Conservation (phyloP, 306 rosid genomes). For the Trifolium pratense region DNA sequence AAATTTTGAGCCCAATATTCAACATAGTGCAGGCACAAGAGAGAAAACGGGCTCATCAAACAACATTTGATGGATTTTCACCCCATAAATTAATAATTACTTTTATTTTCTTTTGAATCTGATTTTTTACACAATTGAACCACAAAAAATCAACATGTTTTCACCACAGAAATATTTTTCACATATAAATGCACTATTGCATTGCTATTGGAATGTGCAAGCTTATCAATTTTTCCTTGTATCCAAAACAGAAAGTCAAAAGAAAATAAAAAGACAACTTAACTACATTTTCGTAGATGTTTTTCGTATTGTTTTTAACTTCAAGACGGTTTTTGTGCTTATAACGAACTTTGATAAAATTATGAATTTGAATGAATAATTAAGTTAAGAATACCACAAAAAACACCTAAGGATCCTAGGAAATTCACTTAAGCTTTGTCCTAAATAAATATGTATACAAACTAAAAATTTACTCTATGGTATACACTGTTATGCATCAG, state of each 20-base stretch:
- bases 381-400: too few relatives aligned
- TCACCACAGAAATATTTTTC: constrained; percentile 9
- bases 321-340: too few relatives aligned
- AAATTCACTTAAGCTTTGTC: background rate
- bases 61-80: background rate
- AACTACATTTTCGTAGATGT: background rate
- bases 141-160: background rate
- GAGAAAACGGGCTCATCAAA: constrained; percentile 41
- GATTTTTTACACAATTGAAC: constrained; percentile 13
- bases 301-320: background rate
- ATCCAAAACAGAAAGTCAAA: constrained; percentile 2
- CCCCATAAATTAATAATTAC: constrained; percentile 34
- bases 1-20: constrained; percentile 35
- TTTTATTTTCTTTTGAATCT: background rate
- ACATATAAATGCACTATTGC: background rate
- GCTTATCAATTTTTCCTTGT: background rate
- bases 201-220: background rate
- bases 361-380: too few relatives aligned
- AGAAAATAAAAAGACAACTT: background rate
- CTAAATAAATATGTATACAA: background rate
- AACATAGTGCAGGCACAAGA: background rate
- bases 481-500: constrained; percentile 14
- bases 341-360: too few relatives aligned
- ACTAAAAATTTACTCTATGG: background rate
- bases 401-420: background rate